phyloP scores from a whole-genome alignment of 2,329 filamentous ascomycete genomes.

The Neopestalotiopsis rosae region DNA sequence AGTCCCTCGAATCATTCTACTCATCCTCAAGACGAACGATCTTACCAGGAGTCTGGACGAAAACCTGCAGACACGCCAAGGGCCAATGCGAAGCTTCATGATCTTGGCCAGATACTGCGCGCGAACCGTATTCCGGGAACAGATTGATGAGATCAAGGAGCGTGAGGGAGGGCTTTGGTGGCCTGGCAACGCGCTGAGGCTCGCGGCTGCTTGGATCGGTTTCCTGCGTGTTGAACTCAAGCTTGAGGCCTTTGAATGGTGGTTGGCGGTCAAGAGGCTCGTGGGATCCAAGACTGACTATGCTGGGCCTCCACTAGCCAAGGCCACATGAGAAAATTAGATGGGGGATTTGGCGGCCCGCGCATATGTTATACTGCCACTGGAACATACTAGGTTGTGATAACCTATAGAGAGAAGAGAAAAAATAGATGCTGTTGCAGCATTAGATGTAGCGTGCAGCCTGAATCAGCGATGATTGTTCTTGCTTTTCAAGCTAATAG shows the following conservation, averaged over 20 bases:
- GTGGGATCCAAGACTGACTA: slow-evolving; percentile 38
- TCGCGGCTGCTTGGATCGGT: slow-evolving; percentile 62
- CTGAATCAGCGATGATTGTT: not conserved
- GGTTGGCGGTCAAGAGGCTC: slow-evolving; percentile 59
- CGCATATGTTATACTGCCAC: not conserved
- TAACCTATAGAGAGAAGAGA: slow-evolving; percentile 11
- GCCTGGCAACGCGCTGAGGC: slow-evolving; percentile 59
- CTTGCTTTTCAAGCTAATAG: not conserved
- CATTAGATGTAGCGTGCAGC: slow-evolving; percentile 2
- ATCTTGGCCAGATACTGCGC: slow-evolving; percentile 74
- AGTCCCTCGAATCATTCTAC: slow-evolving; percentile 88
- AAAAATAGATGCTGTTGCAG: not conserved
- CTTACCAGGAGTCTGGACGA: slow-evolving; percentile 93
- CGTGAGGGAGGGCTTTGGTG: slow-evolving; percentile 59
- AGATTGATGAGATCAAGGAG: slow-evolving; percentile 60
- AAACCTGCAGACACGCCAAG: slow-evolving; percentile 76
- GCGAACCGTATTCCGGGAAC: slow-evolving; percentile 68
- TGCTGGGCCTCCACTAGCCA: not conserved
- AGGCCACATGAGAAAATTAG: not conserved
- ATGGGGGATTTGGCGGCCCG: not conserved
- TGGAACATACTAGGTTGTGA: not conserved
- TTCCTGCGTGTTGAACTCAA: slow-evolving; percentile 67
- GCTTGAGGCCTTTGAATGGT: slow-evolving; percentile 67
- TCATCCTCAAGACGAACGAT: slow-evolving; percentile 98
- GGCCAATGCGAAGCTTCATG: slow-evolving; percentile 68